These are phyloP conservation scores for Calonectria montana DNA, from an alignment of 2,329 filamentous ascomycete genomes.

Conservation along the genomic window DNA sequence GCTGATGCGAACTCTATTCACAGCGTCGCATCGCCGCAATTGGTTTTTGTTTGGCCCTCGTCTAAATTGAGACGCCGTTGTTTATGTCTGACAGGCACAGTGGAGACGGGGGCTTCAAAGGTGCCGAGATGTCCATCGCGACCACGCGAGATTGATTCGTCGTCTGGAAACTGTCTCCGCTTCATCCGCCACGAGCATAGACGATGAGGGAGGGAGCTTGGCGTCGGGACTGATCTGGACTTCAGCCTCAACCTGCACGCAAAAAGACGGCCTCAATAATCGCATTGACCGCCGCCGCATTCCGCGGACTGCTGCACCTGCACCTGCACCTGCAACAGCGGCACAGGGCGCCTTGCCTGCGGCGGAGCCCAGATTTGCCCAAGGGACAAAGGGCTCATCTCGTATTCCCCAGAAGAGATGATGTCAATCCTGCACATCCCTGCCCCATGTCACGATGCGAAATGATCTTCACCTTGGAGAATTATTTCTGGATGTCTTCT, in stretches of 20 bases:
- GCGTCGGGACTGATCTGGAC: neutral
- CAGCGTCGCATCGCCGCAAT: neutral
- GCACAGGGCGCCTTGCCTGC: neutral
- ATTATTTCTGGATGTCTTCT: neutral
- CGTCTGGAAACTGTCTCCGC: neutral
- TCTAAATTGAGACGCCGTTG: neutral
- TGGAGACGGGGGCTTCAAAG: neutral
- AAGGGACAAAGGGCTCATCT: neutral
- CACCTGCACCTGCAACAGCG: too few relatives aligned
- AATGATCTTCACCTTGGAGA: neutral
- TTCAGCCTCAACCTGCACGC: neutral
- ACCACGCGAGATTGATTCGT: neutral
- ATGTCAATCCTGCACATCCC: neutral
- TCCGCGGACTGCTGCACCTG: neutral
- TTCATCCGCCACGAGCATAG: neutral
- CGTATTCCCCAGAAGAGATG: neutral
- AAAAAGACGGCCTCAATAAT: neutral
- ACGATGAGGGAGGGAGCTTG: neutral
- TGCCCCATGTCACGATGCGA: neutral
- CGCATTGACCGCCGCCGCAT: neutral
- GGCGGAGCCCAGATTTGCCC: neutral
- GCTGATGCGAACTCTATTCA: neutral
- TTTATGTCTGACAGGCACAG: neutral
- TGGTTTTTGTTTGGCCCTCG: neutral
- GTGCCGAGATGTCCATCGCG: neutral